Conservation (phyloP, 1,139 yeast genomes). For the Spencermartinsiella ligniputridi region DNA sequence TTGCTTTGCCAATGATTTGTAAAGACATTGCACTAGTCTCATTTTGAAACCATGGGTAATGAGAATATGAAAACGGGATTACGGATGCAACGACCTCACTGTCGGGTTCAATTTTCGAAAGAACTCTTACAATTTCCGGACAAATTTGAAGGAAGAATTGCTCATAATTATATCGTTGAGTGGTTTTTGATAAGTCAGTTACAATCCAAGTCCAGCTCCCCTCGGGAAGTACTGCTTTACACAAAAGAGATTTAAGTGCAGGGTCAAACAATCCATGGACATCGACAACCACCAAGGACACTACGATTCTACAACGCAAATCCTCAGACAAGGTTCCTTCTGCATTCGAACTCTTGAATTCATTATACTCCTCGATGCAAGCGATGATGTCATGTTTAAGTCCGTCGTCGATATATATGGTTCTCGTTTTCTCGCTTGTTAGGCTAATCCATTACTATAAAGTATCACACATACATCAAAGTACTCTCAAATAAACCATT, state of each 20-base stretch:
- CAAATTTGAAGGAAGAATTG: not conserved
- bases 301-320: not conserved
- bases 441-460: not conserved
- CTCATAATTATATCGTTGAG: not conserved
- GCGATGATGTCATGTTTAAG: not conserved
- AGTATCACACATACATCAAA: not conserved
- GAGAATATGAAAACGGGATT: conserved; percentile 8
- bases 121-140: not conserved
- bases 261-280: not conserved
- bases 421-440: not conserved
- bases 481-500: not conserved
- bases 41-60: conserved; percentile 14
- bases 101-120: not conserved
- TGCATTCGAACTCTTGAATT: not conserved
- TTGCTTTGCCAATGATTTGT: not conserved
- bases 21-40: not conserved
- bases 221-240: not conserved
- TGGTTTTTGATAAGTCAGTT: not conserved
- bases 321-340: not conserved
- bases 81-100: conserved; percentile 1
- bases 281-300: not conserved
- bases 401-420: no score
- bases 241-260: not conserved
- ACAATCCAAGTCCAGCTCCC: not conserved
- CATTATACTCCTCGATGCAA: not conserved